Percentiles rank a stretch among this genome's conserved stretches.
phyloP scores from a whole-genome alignment of 257 asterid species.

The Osmanthus fragrans region DNA sequence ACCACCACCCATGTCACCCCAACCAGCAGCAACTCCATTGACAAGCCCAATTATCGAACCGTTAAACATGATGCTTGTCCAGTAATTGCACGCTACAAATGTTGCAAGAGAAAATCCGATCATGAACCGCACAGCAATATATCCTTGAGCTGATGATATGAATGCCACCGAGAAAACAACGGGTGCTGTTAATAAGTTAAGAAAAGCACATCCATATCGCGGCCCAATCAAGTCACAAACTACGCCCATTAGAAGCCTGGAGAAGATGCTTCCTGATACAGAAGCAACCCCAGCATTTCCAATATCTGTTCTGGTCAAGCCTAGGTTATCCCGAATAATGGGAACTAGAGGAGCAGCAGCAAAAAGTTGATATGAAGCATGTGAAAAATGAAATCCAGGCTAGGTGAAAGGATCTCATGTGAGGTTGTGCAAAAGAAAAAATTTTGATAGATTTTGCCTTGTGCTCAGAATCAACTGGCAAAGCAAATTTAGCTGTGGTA shows the following conservation, averaged over 20 bases:
- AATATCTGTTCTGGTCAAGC: conserved; percentile 39
- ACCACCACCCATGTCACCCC: conserved; percentile 61
- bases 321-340: conserved; percentile 41
- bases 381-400: conserved; percentile 53
- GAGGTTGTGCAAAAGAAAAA: conserved; percentile 37
- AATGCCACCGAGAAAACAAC: conserved; percentile 38
- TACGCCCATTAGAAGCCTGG: conserved; percentile 33
- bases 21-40: conserved; percentile 47
- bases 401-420: conserved; percentile 50
- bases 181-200: conserved; percentile 43
- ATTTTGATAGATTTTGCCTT: conserved; percentile 37
- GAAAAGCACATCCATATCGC: conserved; percentile 48
- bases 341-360: conserved; percentile 47
- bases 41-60: conserved; percentile 44
- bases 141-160: conserved; percentile 35
- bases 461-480: conserved; percentile 42
- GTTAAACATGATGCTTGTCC: conserved; percentile 45
- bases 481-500: conserved; percentile 18
- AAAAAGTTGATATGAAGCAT: conserved; percentile 45
- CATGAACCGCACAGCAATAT: conserved; percentile 43
- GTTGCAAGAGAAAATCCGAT: conserved; percentile 49
- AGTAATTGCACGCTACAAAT: conserved; percentile 47
- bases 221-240: conserved; percentile 49
- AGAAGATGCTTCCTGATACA: too few species aligned
- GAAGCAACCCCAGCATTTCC: too few species aligned